Conservation (phyloP, 441 rosid genomes). For the Brassica hybrid region DNA sequence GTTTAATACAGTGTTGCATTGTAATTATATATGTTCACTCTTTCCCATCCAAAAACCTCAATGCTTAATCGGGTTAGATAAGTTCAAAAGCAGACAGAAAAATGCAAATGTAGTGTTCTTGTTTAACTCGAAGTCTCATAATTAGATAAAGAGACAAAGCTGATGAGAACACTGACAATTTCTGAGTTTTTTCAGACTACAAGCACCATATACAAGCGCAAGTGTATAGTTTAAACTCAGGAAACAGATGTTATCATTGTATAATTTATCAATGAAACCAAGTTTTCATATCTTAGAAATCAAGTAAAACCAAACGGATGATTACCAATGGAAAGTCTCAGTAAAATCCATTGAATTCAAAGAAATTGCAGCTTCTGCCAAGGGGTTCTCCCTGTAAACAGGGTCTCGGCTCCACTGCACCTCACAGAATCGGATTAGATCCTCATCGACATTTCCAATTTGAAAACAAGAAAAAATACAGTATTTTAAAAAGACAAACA, state of each 20-base stretch:
- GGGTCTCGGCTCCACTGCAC: slow-evolving; percentile 70
- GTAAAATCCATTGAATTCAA: slow-evolving; percentile 37
- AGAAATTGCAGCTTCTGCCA: slow-evolving; percentile 56
- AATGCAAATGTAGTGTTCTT: slow-evolving; percentile 21
- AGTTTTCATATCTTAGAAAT: neutral
- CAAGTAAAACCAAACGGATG: neutral
- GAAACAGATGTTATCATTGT: neutral
- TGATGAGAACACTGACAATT: slow-evolving; percentile 35
- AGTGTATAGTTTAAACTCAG: slow-evolving; percentile 46
- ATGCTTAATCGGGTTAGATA: neutral
- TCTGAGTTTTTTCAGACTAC: slow-evolving; percentile 42
- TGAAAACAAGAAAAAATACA: neutral
- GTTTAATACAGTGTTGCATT: too few relatives aligned
- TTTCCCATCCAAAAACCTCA: neutral
- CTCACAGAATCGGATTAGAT: slow-evolving; percentile 52
- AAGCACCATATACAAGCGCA: slow-evolving; percentile 31
- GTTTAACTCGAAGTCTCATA: slow-evolving; percentile 34
- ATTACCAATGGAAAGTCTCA: slow-evolving; percentile 21
- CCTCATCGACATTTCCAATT: slow-evolving; percentile 43
- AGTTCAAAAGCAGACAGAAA: neutral
- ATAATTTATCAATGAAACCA: neutral
- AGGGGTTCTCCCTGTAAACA: slow-evolving; percentile 78
- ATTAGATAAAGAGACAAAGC: slow-evolving; percentile 14
- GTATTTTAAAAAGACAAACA: neutral
- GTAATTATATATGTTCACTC: too few relatives aligned